Base-by-base conservation (phyloP, 352 stramenopile species). In the Thalassiosira mediterranea region DNA sequence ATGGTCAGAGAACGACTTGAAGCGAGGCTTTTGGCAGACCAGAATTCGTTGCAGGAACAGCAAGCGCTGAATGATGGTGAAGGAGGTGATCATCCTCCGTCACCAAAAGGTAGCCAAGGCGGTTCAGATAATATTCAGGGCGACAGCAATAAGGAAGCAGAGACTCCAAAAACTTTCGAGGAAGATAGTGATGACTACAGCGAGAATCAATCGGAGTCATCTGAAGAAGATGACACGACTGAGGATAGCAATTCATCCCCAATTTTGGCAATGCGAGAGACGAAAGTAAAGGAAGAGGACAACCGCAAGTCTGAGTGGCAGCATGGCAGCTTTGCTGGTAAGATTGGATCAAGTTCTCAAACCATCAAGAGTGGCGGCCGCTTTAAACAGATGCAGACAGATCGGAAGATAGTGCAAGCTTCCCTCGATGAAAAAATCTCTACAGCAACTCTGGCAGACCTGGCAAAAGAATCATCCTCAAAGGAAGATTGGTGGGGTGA, bases 231-330 rank as follows among this genome's bases (percentile, higher is more conserved):
- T n/a, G n/a, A n/a, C n/a, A n/a, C n/a, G n/a, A n/a, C n/a, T n/a
- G n/a, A n/a, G n/a, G 7, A 56, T 37, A 15, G 17, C 47, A 13
- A 60, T 60, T 17, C 21, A 29, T 58, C 48, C 4, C 48, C 48
- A 25, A 32, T 58, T 10, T 25, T 31, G 21, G 29, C 25, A 11
- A 23, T 61, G 3, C 40, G n/a, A 26, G 23, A 23, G 42, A 68
- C 3, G 15, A 58, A 58, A 21, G 40, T 57, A 40, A 40, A 68
- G 7, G 26, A 47, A 38, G 59, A 68, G 21, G 2, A 13, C 2
- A 68, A 28, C 29, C 59, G 59, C 40, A 48, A 56, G 44, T 63
- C 34, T 15, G 54, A 63, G 17, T 63, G 54, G 54, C 54, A 63
- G 2, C 4, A n/a, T 21, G 10, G 13, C 13, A 7, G 13, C 7